Base-by-base conservation (phyloP, 2,329 filamentous ascomycete species). In the Phaeomoniella chlamydospora region DNA sequence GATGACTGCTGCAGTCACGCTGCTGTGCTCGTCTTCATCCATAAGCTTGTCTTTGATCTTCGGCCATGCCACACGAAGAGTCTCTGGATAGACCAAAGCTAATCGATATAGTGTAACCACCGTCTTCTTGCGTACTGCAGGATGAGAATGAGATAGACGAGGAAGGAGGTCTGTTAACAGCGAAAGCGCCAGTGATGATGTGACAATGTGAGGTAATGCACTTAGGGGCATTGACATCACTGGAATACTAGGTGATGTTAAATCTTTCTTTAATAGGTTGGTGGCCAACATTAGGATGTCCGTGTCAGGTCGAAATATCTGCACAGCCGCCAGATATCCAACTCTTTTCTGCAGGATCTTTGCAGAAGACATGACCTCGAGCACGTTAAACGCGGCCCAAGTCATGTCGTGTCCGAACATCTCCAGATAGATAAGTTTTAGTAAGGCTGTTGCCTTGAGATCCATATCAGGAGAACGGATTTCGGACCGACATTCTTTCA, bases 351-450 rank as follows among this genome's bases (percentile, higher is more conserved):
- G 88, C 46, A 86, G 72, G 57, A 93, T 93, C 56, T 94, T 96
- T 33, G 80, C 70, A 29, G 85, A 93, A 26, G 87, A 93, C 90
- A 98, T 98, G 61, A 98, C 90, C 63, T 98, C 90, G 33, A 98
- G 77, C 36, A 96, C 88, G 56, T 98, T 84, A 62, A 98, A 98
- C 10, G 87, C 87, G 3, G 90, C 90, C 90, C 90, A 98, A 3
- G 88, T 94, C 90, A 98, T 98, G 60, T 96, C 90, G 56, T 96
- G 83, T 11, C 90, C 90, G 48, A 96, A 87, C 90, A 98, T 98
- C 57, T 98, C 90, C 45, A 98, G 74, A 57, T 98, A 98, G 36
- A 94, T 80, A 49, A 98, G 72, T 66, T 98, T 98, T 52, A 98
- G 67, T 37, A 98, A 70, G 32, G 90, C 90, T 19, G 86, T 96